phyloP scores from a whole-genome alignment of 805 yeast species.

The Debaryomyces hansenii region DNA sequence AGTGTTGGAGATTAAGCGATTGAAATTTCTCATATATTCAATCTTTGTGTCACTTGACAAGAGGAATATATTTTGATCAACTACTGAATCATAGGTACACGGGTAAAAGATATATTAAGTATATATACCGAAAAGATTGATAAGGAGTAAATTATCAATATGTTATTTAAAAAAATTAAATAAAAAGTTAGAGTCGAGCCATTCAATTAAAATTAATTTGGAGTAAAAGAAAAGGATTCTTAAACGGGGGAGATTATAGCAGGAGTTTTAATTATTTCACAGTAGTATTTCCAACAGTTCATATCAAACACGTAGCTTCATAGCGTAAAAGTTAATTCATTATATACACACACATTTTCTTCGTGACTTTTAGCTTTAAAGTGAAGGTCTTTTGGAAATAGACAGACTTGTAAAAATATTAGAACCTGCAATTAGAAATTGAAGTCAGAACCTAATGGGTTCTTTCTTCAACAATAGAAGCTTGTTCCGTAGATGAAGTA shows the following conservation, averaged over 20 bases:
- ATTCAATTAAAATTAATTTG: constrained; percentile 15
- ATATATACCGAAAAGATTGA: neutral
- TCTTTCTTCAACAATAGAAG: neutral
- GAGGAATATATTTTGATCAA: neutral
- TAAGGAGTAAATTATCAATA: constrained; percentile 1
- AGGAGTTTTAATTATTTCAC: no score
- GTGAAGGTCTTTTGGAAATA: neutral
- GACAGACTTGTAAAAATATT: neutral
- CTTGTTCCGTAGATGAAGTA: neutral
- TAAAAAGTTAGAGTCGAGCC: constrained; percentile 13
- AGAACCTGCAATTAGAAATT: neutral
- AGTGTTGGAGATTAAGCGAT: no score
- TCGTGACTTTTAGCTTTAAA: constrained; percentile 5
- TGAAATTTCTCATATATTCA: no score
- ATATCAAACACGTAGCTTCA: no score
- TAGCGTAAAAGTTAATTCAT: constrained; percentile 6
- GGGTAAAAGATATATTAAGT: constrained; percentile 2
- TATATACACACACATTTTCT: constrained; percentile 16
- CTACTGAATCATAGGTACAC: neutral
- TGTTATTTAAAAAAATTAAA: constrained; percentile 2
- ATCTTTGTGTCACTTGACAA: neutral
- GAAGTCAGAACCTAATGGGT: neutral
- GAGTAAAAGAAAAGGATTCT: constrained; percentile 7
- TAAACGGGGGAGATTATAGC: neutral
- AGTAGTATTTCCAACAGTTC: no score